A percentile compares a stretch with the other conserved stretches of the same genome.
These are phyloP conservation scores for Fusarium sp. DNA, from an alignment of 2,329 filamentous ascomycete genomes.

Conservation along the genomic window DNA sequence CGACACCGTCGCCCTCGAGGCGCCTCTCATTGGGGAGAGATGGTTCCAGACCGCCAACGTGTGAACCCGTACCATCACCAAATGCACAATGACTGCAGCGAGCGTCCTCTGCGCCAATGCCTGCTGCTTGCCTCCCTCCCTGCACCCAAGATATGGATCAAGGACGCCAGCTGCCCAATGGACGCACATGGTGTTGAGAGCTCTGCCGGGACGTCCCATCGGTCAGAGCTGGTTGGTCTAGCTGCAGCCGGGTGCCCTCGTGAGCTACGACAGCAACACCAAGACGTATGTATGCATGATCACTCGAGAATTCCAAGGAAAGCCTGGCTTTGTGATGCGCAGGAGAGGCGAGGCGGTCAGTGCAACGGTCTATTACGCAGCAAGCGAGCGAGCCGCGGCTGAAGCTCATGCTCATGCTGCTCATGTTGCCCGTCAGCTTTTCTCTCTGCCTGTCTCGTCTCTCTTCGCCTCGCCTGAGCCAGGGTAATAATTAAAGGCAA, in stretches of 20 bases:
- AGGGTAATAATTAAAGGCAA: conserved; percentile 21
- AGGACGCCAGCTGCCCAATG: conserved; percentile 28
- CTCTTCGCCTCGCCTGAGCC: not conserved
- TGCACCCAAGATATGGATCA: conserved; percentile 26
- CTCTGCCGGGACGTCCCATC: conserved; percentile 9
- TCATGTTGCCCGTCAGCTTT: not conserved
- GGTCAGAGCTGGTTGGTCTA: conserved; percentile 27
- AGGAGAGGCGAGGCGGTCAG: conserved; percentile 26
- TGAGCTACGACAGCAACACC: conserved; percentile 32
- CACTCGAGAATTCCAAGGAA: conserved; percentile 28
- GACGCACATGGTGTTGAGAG: conserved; percentile 1
- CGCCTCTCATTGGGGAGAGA: conserved; percentile 5
- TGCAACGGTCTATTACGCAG: not conserved
- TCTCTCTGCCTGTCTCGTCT: not conserved
- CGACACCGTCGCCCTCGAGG: conserved; percentile 9
- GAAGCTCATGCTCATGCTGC: not conserved
- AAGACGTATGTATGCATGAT: conserved; percentile 33
- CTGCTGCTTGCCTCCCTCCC: conserved; percentile 23
- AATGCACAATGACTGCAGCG: conserved; percentile 9
- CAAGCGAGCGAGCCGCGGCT: conserved; percentile 29
- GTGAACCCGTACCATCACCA: conserved; percentile 6
- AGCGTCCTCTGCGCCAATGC: conserved; percentile 11
- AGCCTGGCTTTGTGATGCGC: conserved; percentile 13
- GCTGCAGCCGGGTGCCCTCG: conserved; percentile 35
- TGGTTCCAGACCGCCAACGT: conserved; percentile 29